phyloP scores from a whole-genome alignment of 768 basidiomycete genomes.

The Mycena pura region DNA sequence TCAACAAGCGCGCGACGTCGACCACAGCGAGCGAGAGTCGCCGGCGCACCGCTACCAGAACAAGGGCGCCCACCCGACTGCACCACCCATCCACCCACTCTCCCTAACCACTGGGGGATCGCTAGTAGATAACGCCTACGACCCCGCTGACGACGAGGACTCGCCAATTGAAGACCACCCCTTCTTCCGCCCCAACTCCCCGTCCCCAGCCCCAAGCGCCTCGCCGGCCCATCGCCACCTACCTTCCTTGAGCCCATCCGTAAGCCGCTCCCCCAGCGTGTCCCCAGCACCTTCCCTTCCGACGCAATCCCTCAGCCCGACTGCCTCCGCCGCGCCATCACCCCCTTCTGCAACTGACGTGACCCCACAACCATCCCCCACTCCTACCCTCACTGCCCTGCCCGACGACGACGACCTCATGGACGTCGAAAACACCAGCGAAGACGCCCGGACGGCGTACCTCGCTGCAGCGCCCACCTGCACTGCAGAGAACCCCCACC shows the following conservation, averaged over 20 bases:
- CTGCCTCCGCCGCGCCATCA: no score
- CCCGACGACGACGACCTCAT: not conserved
- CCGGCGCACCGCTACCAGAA: not conserved
- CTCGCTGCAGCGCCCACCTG: not conserved
- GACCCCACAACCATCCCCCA: not conserved
- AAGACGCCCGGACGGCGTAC: not conserved
- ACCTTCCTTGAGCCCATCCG: not conserved
- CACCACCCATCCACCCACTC: not conserved
- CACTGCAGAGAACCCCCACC: not conserved
- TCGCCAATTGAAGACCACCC: not conserved
- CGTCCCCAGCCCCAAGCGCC: not conserved
- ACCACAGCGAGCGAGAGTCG: not conserved
- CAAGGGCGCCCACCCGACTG: not conserved
- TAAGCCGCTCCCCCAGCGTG: not conserved
- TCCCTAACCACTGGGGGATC: not conserved
- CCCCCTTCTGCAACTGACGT: not conserved
- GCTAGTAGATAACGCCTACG: not conserved
- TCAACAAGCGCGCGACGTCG: not conserved
- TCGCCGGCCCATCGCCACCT: not conserved
- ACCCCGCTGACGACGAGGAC: not conserved
- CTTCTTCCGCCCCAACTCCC: not conserved
- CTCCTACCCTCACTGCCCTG: not conserved
- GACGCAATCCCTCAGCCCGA: not conserved
- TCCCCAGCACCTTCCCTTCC: not conserved
- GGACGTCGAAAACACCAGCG: not conserved